phyloP scores from a whole-genome alignment of 2,329 filamentous ascomycete species.

The Hypoxylon sp. region DNA sequence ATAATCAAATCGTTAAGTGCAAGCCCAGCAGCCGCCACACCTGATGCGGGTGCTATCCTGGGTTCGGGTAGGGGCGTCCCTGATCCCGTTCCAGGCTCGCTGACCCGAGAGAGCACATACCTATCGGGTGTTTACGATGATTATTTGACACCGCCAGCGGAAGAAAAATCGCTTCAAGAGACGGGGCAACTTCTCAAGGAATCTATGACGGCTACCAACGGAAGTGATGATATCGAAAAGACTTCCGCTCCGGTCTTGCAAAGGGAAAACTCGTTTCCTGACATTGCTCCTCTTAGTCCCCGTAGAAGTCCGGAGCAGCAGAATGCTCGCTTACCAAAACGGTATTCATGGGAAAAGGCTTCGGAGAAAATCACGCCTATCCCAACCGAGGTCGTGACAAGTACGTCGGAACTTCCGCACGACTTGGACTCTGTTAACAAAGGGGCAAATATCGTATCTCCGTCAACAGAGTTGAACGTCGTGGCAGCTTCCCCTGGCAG shows the following conservation, averaged over 20 bases:
- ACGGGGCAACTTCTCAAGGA: conserved; percentile 47
- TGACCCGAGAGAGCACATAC: conserved; percentile 69
- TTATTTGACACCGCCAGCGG: conserved; percentile 68
- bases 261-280: conserved; percentile 25
- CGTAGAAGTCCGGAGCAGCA: conserved; percentile 32
- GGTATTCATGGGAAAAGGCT: conserved; percentile 59
- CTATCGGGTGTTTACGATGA: conserved; percentile 74
- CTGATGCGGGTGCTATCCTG: conserved; percentile 33
- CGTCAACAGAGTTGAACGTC: conserved; percentile 8
- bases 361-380: conserved; percentile 41
- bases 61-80: conserved; percentile 21
- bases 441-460: conserved; percentile 5
- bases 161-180: conserved; percentile 54
- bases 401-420: conserved; percentile 13
- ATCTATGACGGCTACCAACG: conserved; percentile 8
- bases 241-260: conserved; percentile 5
- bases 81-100: conserved; percentile 32
- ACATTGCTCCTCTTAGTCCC: conserved; percentile 42
- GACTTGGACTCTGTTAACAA: conserved; percentile 9
- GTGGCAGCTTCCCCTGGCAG: conserved; percentile 17
- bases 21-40: conserved; percentile 48
- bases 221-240: conserved; percentile 6
- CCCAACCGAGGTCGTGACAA: conserved; percentile 33
- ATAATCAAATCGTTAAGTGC: conserved; percentile 78
- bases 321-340: conserved; percentile 34